Base-by-base conservation (phyloP, 371 early-diverging fungal genomes). In the Batrachochytrium dendrobatidis region DNA sequence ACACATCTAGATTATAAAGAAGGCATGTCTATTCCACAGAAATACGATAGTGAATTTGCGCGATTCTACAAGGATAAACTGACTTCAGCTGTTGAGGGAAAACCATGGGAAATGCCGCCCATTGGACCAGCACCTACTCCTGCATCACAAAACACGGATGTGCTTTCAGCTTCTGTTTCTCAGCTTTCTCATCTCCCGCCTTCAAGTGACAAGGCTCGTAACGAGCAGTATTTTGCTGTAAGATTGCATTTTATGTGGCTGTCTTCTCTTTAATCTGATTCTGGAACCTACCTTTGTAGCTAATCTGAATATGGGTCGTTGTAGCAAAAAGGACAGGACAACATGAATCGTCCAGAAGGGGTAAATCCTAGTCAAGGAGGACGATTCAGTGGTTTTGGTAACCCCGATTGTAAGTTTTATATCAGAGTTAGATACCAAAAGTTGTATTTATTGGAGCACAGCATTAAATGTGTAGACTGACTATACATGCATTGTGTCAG, bases 321-420 rank as follows among this genome's bases (percentile, higher is more conserved):
- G 44, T 8, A 6, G 34, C 43, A 0, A 1, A 55, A 69, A 54
- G 74, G 73, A 0, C 12, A 20, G 7, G 72, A 68, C 48, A 74
- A 77, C 51, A 34, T 52, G 2, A 65, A 35, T 33, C 63, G 74
- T 28, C 58, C 69, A 71, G 82, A 24, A 55, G 63, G 83, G 63
- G 64, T 94, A 50, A 92, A 92, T 29, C 94, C 96, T 6, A 91
- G 81, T 59, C 93, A 93, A 71, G 94, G 96, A 32, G 96, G 96
- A 26, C 86, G 86, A 67, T 95, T 86, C 69, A 82, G 80, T 30
- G 94, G 95, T 0, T 94, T 93, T 65, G 94, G 95, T 52, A 89
- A 67, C 50, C 48, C 67, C 12, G 56, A 53, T 20, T 70, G 70
- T 66, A 55, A 51, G 65, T 67, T 7, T 15, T n/a, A n/a, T n/a